Evolutionary conservation across 257 asterid genomes (phyloP).

Genomic region (Capsicum rhomboideum): DNA sequence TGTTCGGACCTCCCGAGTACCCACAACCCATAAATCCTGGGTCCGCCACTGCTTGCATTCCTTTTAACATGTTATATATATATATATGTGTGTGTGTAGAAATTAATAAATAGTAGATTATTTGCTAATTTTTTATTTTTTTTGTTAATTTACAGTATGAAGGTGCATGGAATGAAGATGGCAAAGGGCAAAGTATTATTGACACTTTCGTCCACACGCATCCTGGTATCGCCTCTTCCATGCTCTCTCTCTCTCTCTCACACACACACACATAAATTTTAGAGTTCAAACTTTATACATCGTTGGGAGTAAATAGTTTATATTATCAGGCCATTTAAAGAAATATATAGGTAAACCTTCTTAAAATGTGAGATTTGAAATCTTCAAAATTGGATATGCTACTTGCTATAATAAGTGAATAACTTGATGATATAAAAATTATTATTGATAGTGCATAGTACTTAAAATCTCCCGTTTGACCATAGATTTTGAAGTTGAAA

Average conservation of each 20-base stretch:
- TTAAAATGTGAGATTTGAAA: neutral
- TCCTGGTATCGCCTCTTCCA: neutral
- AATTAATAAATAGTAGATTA: neutral
- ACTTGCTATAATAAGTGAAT: neutral
- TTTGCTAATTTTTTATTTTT: neutral
- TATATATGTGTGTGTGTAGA: neutral
- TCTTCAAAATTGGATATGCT: neutral
- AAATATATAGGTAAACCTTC: neutral
- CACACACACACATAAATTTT: too few species aligned
- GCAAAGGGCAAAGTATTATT: neutral
- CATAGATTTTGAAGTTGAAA: neutral
- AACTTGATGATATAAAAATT: neutral
- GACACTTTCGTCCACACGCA: neutral
- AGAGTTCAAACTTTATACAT: neutral
- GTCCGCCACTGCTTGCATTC: neutral
- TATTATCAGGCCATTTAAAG: neutral
- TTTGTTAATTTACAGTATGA: neutral
- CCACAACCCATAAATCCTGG: too few species aligned
- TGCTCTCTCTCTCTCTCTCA: neutral
- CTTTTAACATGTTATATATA: neutral
- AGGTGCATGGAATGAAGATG: slow-evolving; percentile 3
- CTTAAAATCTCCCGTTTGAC: neutral
- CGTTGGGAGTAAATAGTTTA: neutral
- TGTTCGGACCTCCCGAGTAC: too few species aligned
- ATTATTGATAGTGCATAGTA: neutral